Base-by-base conservation (phyloP, 2,329 filamentous ascomycete species). In the Clonostachys sp. region DNA sequence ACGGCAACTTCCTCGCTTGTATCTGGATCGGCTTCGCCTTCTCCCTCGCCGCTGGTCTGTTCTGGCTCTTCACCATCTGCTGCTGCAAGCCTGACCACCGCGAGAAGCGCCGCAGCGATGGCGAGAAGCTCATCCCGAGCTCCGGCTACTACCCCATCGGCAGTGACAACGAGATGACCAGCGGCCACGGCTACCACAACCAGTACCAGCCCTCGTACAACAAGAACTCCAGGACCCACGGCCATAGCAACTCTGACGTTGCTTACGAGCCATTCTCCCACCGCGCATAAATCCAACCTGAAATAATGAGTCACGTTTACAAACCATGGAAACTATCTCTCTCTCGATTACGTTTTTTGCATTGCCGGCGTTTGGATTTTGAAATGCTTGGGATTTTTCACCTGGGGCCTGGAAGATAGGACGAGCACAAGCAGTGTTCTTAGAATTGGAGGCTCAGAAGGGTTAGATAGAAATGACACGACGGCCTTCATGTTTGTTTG, bases 61-160 rank as follows among this genome's bases (percentile, higher is more conserved):
- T 97, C 85, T 97, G 94, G 92, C 72, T 91, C 61, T 82, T 95
- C 66, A 89, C 84, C 66, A 80, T 87, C 60, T 97, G 92, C 85
- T 97, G 91, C 82, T 96, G 91, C 57, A 89, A 89, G 57, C 66
- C 66, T 13, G 66, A 69, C 48, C 53, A 51, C 47, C 53, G 57
- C 49, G 53, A 54, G 54, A 66, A 63, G 57, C 64, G 63, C 52
- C 57, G 63, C 53, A 46, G 52, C 51, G 71, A 75, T 50, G 62
- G 59, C 62, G 78, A 82, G 71, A 81, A 82, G 71, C 65, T 74
- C 42, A 57, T 74, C 10, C 65, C 71, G n/a, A 49, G 50, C 44
- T 39, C 50, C 42, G 47, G 48, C 34, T 74, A 73, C 50, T 65
- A 63, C 35, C 63, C 67, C 49, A 56, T 68, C 17, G 52, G 53